Evolutionary conservation across 192 early-diverging fungal species (phyloP).

Genomic region (Geosiphon pyriformis): DNA sequence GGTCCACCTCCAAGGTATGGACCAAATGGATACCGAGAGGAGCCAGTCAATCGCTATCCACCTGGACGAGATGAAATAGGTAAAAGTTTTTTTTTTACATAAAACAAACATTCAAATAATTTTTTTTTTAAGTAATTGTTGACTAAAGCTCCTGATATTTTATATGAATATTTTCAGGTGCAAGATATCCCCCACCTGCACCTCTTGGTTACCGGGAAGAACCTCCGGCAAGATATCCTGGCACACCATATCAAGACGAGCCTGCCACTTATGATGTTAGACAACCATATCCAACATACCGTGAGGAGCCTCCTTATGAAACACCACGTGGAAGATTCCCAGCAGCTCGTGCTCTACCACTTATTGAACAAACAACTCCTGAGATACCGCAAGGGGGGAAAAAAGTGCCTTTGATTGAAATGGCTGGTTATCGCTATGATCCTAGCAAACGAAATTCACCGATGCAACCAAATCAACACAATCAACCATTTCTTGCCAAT

Average conservation of each 20-base stretch:
- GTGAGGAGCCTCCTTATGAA: conserved; percentile 15
- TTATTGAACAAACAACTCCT: neutral
- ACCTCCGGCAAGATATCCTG: neutral
- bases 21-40: conserved; percentile 13
- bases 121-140: no score
- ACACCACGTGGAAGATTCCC: conserved; percentile 3
- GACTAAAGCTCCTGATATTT: no score
- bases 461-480: neutral
- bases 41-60: neutral
- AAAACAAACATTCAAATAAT: no score
- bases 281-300: neutral
- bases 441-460: conserved; percentile 9
- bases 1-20: conserved; percentile 3
- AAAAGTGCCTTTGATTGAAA: conserved; percentile 21
- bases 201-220: conserved; percentile 7
- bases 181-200: neutral
- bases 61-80: neutral
- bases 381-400: neutral
- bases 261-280: neutral
- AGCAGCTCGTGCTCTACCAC: neutral
- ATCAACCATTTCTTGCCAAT: neutral
- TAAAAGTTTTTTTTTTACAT: no score
- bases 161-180: neutral
- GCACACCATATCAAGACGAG: conserved; percentile 10
- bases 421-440: conserved; percentile 23